Evolutionary conservation across 2,329 filamentous ascomycete species (phyloP), one percentile per base, ranked within the genome.

Genomic region (Ceratocystis lukuohia): DNA sequence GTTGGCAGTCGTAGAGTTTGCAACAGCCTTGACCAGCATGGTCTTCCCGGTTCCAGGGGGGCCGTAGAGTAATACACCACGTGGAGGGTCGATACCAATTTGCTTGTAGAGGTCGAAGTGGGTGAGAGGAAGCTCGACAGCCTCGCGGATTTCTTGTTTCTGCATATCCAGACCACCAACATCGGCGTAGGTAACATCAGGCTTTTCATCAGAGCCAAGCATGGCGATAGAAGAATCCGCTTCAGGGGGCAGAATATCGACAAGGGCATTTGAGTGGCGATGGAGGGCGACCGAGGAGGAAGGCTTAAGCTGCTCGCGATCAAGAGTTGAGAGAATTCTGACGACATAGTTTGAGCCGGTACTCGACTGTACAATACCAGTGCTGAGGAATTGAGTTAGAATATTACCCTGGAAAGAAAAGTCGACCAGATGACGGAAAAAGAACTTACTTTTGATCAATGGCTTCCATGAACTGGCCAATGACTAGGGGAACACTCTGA

Each of bases 381-480:
- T 99, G 77, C 91, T 96, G 73, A n/a, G 33, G 22, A 17, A 33
- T 10, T 41, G n/a, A 22, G 61, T 62, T 62, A 50, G 65, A 62
- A 25, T 61, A 57, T 56, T 67, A 28, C 46, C 67, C 71, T 67
- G 72, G 71, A 2, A 65, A 28, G 17, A 59, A 17, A 56, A 61
- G 17, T 62, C 30, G 68, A 46, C 28, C 63, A 68, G 44, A 41
- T 41, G 10, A 41, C 12, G 4, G 37, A 12, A 41, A 12, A 41
- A 41, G 10, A 45, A 25, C 84, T 76, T 82, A 96, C 91, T 96
- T 99, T 79, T 99, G 94, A 76, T 99, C 94, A 74, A 99, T 99
- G 66, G 94, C 94, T 79, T 99, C 94, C 94, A 99, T 99, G 75
- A 99, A 99, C 78, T 99, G 94, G 69, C 94, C 94, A 75, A 99